Conservation (phyloP, 257 asterid genomes). For the Primulina huaijiensis region DNA sequence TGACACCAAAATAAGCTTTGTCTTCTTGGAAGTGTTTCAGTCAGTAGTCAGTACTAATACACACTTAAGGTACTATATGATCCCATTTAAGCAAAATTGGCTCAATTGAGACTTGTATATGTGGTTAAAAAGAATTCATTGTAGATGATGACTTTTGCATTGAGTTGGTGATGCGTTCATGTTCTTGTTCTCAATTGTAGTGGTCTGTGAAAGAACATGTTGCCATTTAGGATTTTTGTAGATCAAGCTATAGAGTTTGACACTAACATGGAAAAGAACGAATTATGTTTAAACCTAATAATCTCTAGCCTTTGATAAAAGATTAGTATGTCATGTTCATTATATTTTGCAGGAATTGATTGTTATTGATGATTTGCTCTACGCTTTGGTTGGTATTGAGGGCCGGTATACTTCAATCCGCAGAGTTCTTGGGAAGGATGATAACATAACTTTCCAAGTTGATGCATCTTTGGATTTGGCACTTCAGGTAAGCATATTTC, state of each 20-base stretch:
- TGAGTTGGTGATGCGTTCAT: slow-evolving; percentile 14
- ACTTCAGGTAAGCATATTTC: slow-evolving; percentile 62
- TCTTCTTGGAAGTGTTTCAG: slow-evolving; percentile 5
- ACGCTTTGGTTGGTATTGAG: slow-evolving; percentile 82
- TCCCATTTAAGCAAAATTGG: slow-evolving; percentile 18
- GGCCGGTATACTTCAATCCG: slow-evolving; percentile 78
- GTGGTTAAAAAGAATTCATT: neutral
- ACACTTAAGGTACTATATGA: neutral
- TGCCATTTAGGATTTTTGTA: neutral
- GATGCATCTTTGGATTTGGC: slow-evolving; percentile 95
- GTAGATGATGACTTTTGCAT: slow-evolving; percentile 18
- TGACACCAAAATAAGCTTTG: neutral
- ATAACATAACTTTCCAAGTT: slow-evolving; percentile 52
- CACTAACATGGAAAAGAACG: neutral
- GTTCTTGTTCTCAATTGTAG: neutral
- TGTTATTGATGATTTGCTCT: slow-evolving; percentile 80
- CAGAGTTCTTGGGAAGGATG: slow-evolving; percentile 58
- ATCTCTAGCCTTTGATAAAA: slow-evolving; percentile 9
- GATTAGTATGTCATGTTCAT: slow-evolving; percentile 2
- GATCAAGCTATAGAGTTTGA: neutral
- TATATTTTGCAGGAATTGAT: slow-evolving; percentile 69
- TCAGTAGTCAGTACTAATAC: slow-evolving; percentile 11
- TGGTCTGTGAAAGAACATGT: neutral
- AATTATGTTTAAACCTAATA: neutral
- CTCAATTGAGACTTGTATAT: slow-evolving; percentile 13